Conservation (phyloP, 352 stramenopile species). For the Phytophthora hibernalis region DNA sequence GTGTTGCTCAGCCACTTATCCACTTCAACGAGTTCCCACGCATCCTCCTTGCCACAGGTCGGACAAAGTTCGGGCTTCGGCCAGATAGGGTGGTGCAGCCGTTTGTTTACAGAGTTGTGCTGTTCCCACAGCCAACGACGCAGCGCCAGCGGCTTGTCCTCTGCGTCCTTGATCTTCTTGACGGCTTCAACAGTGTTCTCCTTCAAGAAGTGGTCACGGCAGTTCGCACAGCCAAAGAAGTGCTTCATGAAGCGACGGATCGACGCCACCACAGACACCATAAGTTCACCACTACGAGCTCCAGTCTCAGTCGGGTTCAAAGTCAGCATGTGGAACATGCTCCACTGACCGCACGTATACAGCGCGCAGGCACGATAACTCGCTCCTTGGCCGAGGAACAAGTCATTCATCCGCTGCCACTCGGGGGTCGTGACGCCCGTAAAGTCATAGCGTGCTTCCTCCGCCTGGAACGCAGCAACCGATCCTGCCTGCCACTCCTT, state of each 20-base stretch:
- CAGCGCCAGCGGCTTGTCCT: slow-evolving; percentile 71
- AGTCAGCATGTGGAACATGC: slow-evolving; percentile 89
- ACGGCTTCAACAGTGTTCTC: slow-evolving; percentile 78
- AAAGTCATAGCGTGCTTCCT: slow-evolving; percentile 65
- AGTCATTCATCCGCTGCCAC: slow-evolving; percentile 68
- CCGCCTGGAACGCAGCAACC: slow-evolving; percentile 57
- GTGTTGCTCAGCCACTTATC: slow-evolving; percentile 78
- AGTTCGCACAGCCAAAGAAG: slow-evolving; percentile 86
- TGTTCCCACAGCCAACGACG: slow-evolving; percentile 86
- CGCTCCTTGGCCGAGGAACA: slow-evolving; percentile 72
- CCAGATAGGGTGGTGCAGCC: slow-evolving; percentile 77
- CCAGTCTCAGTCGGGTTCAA: slow-evolving; percentile 64
- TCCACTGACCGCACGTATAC: slow-evolving; percentile 89
- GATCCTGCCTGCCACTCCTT: slow-evolving; percentile 67
- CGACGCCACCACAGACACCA: slow-evolving; percentile 74
- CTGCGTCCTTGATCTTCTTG: slow-evolving; percentile 64
- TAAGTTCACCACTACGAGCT: slow-evolving; percentile 50
- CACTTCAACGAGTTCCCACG: slow-evolving; percentile 74
- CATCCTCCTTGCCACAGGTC: slow-evolving; percentile 65
- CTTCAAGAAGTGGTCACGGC: slow-evolving; percentile 79
- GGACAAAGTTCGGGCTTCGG: slow-evolving; percentile 77
- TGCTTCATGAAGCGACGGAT: slow-evolving; percentile 88
- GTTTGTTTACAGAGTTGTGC: slow-evolving; percentile 88
- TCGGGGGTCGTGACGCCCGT: slow-evolving; percentile 55
- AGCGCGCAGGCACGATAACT: slow-evolving; percentile 75